These are phyloP conservation scores for Corrigiola litoralis DNA, from an alignment of 179 eudicot species.

Conservation along the genomic window DNA sequence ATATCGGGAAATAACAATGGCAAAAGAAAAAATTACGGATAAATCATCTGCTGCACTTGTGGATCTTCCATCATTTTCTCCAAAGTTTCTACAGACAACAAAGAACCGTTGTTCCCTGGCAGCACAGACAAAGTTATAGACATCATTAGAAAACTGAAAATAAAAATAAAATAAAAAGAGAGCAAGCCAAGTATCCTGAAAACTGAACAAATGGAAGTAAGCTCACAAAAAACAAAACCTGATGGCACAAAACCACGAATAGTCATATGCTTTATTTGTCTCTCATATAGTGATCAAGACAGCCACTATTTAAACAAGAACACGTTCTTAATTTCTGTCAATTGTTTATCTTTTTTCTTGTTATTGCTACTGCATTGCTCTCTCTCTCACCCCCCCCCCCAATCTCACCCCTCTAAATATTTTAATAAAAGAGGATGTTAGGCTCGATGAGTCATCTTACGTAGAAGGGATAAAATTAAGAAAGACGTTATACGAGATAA, in stretches of 20 bases:
- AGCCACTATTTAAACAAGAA: not conserved
- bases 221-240: not conserved
- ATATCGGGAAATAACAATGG: constrained; percentile 6
- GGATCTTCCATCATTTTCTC: constrained; percentile 99
- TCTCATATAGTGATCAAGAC: not conserved
- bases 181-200: not conserved
- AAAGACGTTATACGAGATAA: no score
- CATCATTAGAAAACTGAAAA: not conserved
- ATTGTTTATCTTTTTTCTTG: no score
- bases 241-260: not conserved
- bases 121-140: constrained; percentile 7
- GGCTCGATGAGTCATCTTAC: no score
- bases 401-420: no score
- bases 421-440: no score
- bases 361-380: no score
- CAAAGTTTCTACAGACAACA: constrained; percentile 75
- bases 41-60: constrained; percentile 80
- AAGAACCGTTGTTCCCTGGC: constrained; percentile 43
- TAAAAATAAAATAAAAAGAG: not conserved
- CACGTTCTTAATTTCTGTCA: no score
- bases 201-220: not conserved
- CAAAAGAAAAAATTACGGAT: constrained; percentile 55
- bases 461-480: no score
- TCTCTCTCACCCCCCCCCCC: no score
- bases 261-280: not conserved